These are phyloP conservation scores for Patellifolia procumbens DNA, from an alignment of 179 eudicot species.

Conservation along the genomic window DNA sequence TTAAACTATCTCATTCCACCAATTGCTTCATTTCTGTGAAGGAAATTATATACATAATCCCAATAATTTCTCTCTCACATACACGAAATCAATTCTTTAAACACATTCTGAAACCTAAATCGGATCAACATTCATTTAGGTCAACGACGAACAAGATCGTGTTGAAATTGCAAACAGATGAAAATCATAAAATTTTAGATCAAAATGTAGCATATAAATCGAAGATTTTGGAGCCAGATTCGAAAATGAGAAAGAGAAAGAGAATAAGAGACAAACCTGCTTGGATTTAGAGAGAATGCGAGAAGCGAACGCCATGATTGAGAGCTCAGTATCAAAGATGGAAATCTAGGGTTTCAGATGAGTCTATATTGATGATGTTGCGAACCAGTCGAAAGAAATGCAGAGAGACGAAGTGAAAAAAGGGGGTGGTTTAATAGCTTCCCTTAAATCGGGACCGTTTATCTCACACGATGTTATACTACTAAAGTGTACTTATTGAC, in stretches of 20 bases:
- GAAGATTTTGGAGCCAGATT: neutral
- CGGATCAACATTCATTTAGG: slow-evolving; percentile 1
- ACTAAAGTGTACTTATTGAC: too few species aligned
- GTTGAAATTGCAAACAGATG: neutral
- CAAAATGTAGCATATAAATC: neutral
- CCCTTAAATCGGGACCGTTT: slow-evolving; percentile 20
- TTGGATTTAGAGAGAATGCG: slow-evolving; percentile 61
- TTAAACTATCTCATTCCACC: neutral
- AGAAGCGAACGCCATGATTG: slow-evolving; percentile 58
- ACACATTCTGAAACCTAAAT: neutral
- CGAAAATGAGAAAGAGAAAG: neutral
- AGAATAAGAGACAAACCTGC: slow-evolving; percentile 34
- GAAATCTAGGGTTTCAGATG: slow-evolving; percentile 39
- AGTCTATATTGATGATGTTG: slow-evolving; percentile 5
- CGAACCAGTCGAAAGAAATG: neutral
- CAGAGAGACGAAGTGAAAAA: neutral
- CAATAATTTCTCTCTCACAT: too few species aligned
- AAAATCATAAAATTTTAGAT: slow-evolving; percentile 1
- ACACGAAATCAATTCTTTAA: too few species aligned
- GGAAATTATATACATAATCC: too few species aligned
- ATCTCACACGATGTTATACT: neutral
- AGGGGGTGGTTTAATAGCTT: neutral
- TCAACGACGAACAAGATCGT: neutral
- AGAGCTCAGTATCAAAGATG: neutral
- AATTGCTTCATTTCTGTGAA: neutral